Evolutionary conservation across 2,329 filamentous ascomycete genomes (phyloP).

Genomic region (Penicillium psychrosexuale): DNA sequence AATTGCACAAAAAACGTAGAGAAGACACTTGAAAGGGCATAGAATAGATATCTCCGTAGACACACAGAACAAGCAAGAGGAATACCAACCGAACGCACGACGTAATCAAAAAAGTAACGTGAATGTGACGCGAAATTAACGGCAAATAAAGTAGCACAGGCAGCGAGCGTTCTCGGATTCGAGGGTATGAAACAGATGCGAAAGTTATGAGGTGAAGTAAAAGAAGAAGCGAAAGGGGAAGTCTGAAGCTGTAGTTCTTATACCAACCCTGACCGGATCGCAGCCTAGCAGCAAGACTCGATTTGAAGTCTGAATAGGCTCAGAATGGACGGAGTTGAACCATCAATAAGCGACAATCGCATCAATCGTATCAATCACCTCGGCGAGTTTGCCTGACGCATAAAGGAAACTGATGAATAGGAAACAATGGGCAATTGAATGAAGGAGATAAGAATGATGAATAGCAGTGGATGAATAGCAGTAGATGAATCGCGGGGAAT

Average conservation of each 20-base stretch:
- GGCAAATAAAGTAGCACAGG: background rate
- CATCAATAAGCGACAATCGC: background rate
- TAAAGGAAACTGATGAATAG: background rate
- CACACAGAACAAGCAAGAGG: background rate
- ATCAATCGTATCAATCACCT: background rate
- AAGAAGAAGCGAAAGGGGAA: background rate
- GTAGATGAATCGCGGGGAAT: background rate
- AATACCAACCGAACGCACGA: background rate
- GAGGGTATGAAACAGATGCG: background rate
- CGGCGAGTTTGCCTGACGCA: background rate
- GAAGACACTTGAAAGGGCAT: background rate
- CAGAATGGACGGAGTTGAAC: background rate
- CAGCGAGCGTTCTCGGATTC: background rate
- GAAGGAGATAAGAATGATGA: background rate
- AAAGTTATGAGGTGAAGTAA: background rate
- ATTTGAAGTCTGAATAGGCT: background rate
- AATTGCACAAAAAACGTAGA: background rate
- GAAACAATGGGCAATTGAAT: background rate
- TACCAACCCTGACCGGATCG: background rate
- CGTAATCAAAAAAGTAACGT: background rate
- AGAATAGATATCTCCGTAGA: background rate
- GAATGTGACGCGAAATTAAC: background rate
- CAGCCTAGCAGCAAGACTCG: background rate
- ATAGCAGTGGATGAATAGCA: background rate
- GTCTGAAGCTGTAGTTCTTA: background rate